phyloP scores from a whole-genome alignment of 2,329 filamentous ascomycete species.

The Arthroderma uncinatum region DNA sequence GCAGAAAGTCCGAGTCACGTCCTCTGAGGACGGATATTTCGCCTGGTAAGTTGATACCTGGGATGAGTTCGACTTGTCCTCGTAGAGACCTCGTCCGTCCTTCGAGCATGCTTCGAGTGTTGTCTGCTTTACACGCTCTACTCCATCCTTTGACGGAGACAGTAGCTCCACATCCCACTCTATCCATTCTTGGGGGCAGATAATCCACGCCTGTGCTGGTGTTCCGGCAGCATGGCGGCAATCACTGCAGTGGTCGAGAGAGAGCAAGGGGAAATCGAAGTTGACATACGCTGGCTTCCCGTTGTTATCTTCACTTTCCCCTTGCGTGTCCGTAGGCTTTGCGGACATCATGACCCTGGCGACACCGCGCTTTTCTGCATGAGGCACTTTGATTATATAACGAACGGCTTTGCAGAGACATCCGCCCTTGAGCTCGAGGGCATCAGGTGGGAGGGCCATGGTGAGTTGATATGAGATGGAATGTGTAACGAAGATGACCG shows the following conservation, averaged over 20 bases:
- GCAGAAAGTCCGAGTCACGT: constrained; percentile 21
- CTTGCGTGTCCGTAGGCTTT: not conserved
- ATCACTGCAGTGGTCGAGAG: constrained; percentile 21
- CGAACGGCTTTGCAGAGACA: constrained; percentile 23
- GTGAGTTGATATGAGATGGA: not conserved
- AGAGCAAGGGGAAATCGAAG: constrained; percentile 17
- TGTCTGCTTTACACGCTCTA: not conserved
- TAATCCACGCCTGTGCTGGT: constrained; percentile 21
- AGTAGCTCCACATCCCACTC: constrained; percentile 16
- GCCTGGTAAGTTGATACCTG: not conserved
- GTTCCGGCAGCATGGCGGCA: constrained; percentile 18
- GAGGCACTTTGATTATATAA: constrained; percentile 20
- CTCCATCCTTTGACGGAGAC: not conserved
- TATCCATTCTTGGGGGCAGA: constrained; percentile 20
- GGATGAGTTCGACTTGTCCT: not conserved
- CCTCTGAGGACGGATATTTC: not conserved
- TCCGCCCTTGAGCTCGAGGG: constrained; percentile 14
- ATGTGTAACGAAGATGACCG: too few species aligned
- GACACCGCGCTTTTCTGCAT: constrained; percentile 11
- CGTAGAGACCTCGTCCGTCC: not conserved
- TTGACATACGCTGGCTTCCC: constrained; percentile 2
- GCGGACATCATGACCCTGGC: constrained; percentile 1
- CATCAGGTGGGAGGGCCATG: not conserved
- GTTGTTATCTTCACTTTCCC: not conserved
- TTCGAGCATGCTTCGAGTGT: not conserved